Evolutionary conservation across 176 grass and related monocot genomes (phyloP), one percentile per base, ranked within the genome.

Genomic region (Neostapfia colusana): DNA sequence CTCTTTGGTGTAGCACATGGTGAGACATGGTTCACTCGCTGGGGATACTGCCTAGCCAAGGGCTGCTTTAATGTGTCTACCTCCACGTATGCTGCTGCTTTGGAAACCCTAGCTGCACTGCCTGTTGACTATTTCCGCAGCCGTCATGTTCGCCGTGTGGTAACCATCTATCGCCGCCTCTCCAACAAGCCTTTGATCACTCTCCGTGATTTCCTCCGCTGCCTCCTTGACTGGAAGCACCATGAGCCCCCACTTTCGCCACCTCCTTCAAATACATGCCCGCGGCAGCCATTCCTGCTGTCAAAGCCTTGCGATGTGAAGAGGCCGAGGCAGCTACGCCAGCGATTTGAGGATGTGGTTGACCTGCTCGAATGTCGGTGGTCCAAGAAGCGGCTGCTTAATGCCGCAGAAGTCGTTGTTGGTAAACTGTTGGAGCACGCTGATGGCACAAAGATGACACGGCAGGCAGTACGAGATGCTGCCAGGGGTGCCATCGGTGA

Each of bases 391-490:
- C 89, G 91, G 36, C 83, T 95, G 57, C 57, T 89, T 8, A 51
- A 53, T 27, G 85, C 95, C 2, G 95, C 95, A 51, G 89, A 94
- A 74, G 89, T 98, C 0, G 87, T 98, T 27, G 91, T 90, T 63
- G 89, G 84, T 23, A 85, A 82, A 72, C 77, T 98, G 63, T 80
- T 81, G 56, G 89, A 88, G 89, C 48, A 81, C 72, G 86, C 86
- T 10, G 63, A 82, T 6, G 88, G 88, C 57, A 69, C 65, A 61
- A 60, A 70, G 70, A 90, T 98, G 87, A 85, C 91, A 64, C 80
- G 91, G 21, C 91, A 98, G 68, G 91, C 78, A 74, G 82, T 98
- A 31, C 86, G 95, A 51, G 95, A 98, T 85, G 91, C 91, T 38
- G 77, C 95, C 15, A 86, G 95, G 82, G 77, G 84, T 26, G 81